Percentiles rank a stretch among this genome's conserved stretches.
Conservation (phyloP, 1,139 yeast species). For the Lodderomyces theae region DNA sequence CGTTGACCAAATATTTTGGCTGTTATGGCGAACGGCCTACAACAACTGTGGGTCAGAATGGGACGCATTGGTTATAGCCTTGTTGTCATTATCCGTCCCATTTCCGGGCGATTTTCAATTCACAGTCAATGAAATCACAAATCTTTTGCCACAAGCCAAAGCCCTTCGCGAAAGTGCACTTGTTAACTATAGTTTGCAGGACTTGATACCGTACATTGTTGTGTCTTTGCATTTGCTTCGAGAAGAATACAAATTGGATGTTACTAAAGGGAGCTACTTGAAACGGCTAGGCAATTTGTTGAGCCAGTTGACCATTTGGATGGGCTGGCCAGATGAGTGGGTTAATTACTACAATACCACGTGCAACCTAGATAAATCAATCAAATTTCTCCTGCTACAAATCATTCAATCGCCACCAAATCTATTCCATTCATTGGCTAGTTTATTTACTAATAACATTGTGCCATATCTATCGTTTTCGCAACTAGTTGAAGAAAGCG, state of each 20-base stretch:
- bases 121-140: slow-evolving; percentile 35
- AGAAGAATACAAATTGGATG: slow-evolving; percentile 69
- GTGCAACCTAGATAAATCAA: slow-evolving; percentile 21
- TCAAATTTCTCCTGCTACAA: slow-evolving; percentile 40
- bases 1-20: slow-evolving; percentile 55
- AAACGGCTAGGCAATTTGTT: slow-evolving; percentile 50
- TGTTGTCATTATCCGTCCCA: slow-evolving; percentile 50
- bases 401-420: slow-evolving; percentile 54
- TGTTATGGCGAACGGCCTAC: slow-evolving; percentile 62
- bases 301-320: slow-evolving; percentile 61
- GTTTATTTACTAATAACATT: slow-evolving; percentile 45
- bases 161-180: slow-evolving; percentile 26
- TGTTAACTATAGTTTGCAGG: slow-evolving; percentile 40
- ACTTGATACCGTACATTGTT: slow-evolving; percentile 60
- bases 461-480: slow-evolving; percentile 65
- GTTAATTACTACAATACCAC: slow-evolving; percentile 46
- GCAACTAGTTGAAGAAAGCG: slow-evolving; percentile 63
- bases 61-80: slow-evolving; percentile 56
- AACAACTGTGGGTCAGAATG: slow-evolving; percentile 52
- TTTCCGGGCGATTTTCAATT: slow-evolving; percentile 21
- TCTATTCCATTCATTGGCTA: slow-evolving; percentile 50
- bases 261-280: slow-evolving; percentile 38
- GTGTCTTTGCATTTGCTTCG: slow-evolving; percentile 70
- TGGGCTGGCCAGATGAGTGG: slow-evolving; percentile 80
- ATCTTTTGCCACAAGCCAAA: slow-evolving; percentile 38